Percentiles rank a stretch among this genome's conserved stretches.
Evolutionary conservation across 202 grass and related monocot genomes (phyloP).

Genomic region (Zizania palustris): DNA sequence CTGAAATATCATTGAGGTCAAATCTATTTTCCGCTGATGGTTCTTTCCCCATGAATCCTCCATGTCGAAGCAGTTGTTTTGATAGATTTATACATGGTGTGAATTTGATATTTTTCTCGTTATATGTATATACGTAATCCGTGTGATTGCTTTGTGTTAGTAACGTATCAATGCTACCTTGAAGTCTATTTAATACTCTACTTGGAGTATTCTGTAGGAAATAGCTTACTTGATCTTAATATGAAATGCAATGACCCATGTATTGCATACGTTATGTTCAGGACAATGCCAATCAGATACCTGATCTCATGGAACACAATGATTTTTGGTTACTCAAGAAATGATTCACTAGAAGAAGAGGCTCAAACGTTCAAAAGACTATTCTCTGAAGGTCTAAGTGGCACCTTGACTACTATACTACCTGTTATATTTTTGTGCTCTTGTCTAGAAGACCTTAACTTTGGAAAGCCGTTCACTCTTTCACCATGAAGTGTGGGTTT

Average conservation of each 20-base stretch:
- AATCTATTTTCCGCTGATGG: slow-evolving; percentile 46
- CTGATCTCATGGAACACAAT: slow-evolving; percentile 87
- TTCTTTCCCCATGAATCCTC: background rate
- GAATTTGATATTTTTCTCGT: no score
- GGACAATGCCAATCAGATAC: slow-evolving; percentile 60
- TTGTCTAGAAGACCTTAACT: slow-evolving; percentile 55
- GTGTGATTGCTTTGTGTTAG: no score
- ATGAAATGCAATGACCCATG: slow-evolving; percentile 51
- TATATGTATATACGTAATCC: no score
- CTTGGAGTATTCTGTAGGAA: slow-evolving; percentile 49
- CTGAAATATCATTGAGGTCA: slow-evolving; percentile 47
- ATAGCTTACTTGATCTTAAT: slow-evolving; percentile 69
- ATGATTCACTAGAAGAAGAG: slow-evolving; percentile 38
- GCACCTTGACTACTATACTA: slow-evolving; percentile 60
- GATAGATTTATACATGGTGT: no score
- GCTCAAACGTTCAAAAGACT: slow-evolving; percentile 51
- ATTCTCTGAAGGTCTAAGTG: slow-evolving; percentile 49
- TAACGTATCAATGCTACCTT: no score
- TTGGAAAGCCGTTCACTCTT: slow-evolving; percentile 66
- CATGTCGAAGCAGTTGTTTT: background rate
- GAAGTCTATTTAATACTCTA: no score
- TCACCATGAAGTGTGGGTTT: slow-evolving; percentile 60
- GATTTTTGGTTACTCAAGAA: slow-evolving; percentile 65
- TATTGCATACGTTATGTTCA: slow-evolving; percentile 53
- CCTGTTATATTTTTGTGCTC: slow-evolving; percentile 57